Conservation (phyloP, 768 basidiomycete species). For the Tricholoma furcatifolium region DNA sequence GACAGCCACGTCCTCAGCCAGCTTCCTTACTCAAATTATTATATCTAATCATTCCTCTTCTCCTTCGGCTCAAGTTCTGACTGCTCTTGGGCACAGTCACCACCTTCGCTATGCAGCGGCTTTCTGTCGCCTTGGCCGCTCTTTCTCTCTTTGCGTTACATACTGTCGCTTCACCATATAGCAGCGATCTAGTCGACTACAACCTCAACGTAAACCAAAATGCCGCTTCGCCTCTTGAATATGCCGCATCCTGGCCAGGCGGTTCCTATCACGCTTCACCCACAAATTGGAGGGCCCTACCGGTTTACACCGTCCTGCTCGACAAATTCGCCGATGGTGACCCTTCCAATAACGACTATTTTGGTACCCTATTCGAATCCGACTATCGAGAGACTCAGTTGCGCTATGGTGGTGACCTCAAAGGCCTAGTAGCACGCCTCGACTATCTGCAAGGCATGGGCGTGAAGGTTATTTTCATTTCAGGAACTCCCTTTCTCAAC, state of each 20-base stretch:
- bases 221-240: conserved; percentile 65
- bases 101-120: conserved; percentile 45
- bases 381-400: conserved; percentile 90
- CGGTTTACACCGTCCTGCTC: conserved; percentile 77
- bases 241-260: conserved; percentile 58
- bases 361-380: conserved; percentile 73
- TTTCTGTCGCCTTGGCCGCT: conserved; percentile 41
- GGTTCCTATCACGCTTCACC: conserved; percentile 78
- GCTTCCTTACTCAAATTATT: background rate
- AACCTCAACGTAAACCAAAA: conserved; percentile 80
- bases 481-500: conserved; percentile 90
- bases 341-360: conserved; percentile 90
- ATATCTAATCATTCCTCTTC: conserved; percentile 8
- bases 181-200: conserved; percentile 62
- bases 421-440: conserved; percentile 68
- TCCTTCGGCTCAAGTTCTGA: conserved; percentile 15
- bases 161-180: conserved; percentile 62
- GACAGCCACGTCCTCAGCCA: conserved; percentile 1
- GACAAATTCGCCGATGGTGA: conserved; percentile 97
- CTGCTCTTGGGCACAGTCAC: background rate
- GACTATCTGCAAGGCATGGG: conserved; percentile 95
- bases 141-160: conserved; percentile 35
- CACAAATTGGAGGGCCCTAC: conserved; percentile 79
- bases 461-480: conserved; percentile 79
- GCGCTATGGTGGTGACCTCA: conserved; percentile 86